Percentiles rank a stretch among this genome's conserved stretches.
Evolutionary conservation across 192 early-diverging fungal genomes (phyloP).

Genomic region (Pecoramyces ruminantium): DNA sequence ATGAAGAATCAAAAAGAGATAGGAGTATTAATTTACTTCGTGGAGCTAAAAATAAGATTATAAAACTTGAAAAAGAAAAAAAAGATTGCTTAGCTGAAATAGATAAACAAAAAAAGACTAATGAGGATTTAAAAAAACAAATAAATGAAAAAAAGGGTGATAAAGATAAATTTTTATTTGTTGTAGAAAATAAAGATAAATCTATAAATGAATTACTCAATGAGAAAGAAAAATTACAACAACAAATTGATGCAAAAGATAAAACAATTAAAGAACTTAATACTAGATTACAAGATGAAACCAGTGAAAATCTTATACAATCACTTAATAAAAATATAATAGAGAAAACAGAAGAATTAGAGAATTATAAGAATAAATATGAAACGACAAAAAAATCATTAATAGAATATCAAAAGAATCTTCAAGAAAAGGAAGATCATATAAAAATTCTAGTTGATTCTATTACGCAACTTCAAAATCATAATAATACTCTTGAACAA

Average conservation of each 20-base stretch:
- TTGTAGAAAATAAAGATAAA: background rate
- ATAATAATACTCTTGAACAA: background rate
- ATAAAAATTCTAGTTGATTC: background rate
- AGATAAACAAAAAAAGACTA: background rate
- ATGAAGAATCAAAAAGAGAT: background rate
- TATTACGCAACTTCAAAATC: background rate
- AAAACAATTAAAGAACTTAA: background rate
- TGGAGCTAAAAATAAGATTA: background rate
- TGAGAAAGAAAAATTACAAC: background rate
- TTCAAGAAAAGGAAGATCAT: background rate
- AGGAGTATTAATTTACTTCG: background rate
- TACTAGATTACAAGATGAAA: background rate
- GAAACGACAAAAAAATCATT: background rate
- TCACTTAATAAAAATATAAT: background rate
- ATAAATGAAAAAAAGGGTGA: background rate
- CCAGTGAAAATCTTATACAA: background rate
- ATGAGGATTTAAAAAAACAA: background rate
- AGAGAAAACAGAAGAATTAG: background rate
- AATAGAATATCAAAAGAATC: background rate
- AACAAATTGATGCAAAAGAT: background rate
- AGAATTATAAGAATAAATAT: background rate
- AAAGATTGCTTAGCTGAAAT: background rate
- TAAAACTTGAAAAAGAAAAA: background rate
- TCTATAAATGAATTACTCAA: background rate
- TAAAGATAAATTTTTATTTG: background rate